Conservation (phyloP, 106 monocot species). For the Dioscorea dumetorum region DNA sequence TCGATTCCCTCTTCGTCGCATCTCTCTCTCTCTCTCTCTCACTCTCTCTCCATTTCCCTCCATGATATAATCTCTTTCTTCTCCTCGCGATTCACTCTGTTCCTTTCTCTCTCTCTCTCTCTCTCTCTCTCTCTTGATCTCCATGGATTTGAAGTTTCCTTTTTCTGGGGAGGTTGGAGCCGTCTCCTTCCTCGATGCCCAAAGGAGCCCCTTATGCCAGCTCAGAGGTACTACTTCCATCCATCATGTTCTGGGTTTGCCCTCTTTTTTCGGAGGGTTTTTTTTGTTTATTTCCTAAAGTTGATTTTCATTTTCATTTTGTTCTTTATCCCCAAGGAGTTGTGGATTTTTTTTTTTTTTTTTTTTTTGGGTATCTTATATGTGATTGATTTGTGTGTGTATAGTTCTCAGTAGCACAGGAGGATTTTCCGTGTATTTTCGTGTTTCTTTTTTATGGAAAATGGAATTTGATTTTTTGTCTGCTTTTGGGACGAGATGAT, state of each 20-base stretch:
- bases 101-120: background rate
- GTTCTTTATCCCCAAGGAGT: too few species aligned
- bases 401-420: background rate
- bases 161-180: conserved; percentile 29
- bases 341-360: too few species aligned
- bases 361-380: background rate
- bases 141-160: conserved; percentile 42
- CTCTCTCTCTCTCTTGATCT: background rate
- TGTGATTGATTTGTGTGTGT: background rate
- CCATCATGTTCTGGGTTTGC: background rate
- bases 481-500: too few species aligned
- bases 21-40: background rate
- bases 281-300: too few species aligned
- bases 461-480: too few species aligned
- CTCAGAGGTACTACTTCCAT: conserved; percentile 29
- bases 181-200: conserved; percentile 42
- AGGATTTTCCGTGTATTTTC: too few species aligned
- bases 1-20: background rate
- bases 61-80: background rate
- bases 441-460: too few species aligned
- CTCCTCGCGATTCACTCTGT: background rate
- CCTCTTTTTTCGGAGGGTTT: background rate
- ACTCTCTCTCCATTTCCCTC: background rate
- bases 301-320: background rate
- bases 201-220: conserved; percentile 17